Base-by-base conservation (phyloP, 2,329 filamentous ascomycete genomes). In the Coniochaeta sp. region DNA sequence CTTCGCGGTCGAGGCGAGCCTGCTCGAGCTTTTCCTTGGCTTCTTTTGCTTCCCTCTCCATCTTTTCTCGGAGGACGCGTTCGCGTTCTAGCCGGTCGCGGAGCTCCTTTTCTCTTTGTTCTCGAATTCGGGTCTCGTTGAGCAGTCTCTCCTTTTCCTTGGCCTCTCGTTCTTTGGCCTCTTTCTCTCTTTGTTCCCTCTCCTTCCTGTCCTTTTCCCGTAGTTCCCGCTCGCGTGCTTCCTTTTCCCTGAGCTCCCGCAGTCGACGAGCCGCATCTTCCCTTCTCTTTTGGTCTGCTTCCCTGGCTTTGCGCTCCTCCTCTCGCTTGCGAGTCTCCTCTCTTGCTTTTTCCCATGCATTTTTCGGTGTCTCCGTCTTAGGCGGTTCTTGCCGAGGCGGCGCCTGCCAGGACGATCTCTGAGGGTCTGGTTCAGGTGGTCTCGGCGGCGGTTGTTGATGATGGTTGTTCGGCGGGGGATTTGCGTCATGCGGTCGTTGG, bases 261-360 rank as follows among this genome's bases (percentile, higher is more conserved):
- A 82, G 63, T 51, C 74, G 69, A 52, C 70, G 75, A 31, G 76
- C 71, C 3, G 76, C 68, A n/a, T 82, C 79, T 30, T 82, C 79
- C 35, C 75, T 77, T 55, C 77, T 73, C 57, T 81, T 80, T 56
- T 79, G 76, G 56, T 86, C 83, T 3, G 79, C 81, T 56, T 83
- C 81, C 55, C 74, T 77, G 2, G 71, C 71, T 60, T 76, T 84
- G 10, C 82, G 81, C 56, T 86, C 82, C 57, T 85, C 83, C 57
- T 86, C 83, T 51, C 77, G 76, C 53, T 73, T 78, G 40, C 79
- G 73, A 18, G 79, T 85, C 57, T 87, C 84, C 61, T 88, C 85
- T 51, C 84, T 74, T 3, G 83, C 85, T 63, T 81, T 86, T 58
- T 87, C 83, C 85, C 85, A 87, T 0, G 79, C 72, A 8, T 73